phyloP scores from a whole-genome alignment of 768 basidiomycete genomes.

The Hericium coralloides region DNA sequence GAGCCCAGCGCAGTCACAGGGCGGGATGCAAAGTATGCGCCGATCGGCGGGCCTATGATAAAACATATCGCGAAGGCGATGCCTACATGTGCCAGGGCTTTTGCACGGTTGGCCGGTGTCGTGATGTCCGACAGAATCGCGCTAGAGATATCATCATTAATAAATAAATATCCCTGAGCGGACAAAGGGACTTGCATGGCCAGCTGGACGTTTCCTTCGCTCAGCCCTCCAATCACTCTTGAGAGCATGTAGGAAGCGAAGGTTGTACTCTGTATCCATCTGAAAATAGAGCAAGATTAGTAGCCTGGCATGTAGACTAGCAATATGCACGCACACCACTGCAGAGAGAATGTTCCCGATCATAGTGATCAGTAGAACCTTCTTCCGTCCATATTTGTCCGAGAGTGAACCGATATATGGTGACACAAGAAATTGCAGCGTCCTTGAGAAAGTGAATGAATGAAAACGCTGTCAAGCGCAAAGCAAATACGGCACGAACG shows the following conservation, averaged over 20 bases:
- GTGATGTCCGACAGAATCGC: slow-evolving; percentile 93
- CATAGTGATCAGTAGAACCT: slow-evolving; percentile 80
- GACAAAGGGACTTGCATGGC: slow-evolving; percentile 60
- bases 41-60: slow-evolving; percentile 86
- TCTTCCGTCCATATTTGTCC: slow-evolving; percentile 85
- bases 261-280: slow-evolving; percentile 85
- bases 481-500: slow-evolving; percentile 40
- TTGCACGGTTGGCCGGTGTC: slow-evolving; percentile 68
- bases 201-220: slow-evolving; percentile 96
- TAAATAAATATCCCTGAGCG: background rate
- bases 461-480: background rate
- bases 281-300: slow-evolving; percentile 19
- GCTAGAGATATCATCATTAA: slow-evolving; percentile 29
- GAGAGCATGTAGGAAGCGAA: slow-evolving; percentile 89
- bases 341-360: slow-evolving; percentile 91
- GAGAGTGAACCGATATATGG: slow-evolving; percentile 78
- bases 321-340: slow-evolving; percentile 47
- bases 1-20: slow-evolving; percentile 50
- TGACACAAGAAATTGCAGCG: slow-evolving; percentile 76
- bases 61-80: slow-evolving; percentile 97
- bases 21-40: slow-evolving; percentile 91
- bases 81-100: slow-evolving; percentile 84
- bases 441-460: slow-evolving; percentile 31
- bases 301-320: background rate
- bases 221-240: slow-evolving; percentile 84